Conservation (phyloP, 805 yeast species). For the Metschnikowia reukaufii region DNA sequence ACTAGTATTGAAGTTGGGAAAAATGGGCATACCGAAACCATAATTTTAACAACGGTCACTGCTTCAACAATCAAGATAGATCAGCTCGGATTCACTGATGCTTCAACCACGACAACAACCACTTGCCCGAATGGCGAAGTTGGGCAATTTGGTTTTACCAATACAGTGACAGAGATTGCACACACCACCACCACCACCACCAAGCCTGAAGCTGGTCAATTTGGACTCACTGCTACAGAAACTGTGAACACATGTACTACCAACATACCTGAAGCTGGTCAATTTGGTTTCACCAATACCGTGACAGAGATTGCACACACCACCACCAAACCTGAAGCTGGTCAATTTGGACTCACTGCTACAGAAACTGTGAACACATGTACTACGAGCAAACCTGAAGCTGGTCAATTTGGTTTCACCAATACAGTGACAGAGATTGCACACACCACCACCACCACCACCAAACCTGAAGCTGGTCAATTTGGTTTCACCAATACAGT, state of each 20-base stretch:
- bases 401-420: not conserved
- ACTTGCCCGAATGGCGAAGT: too few relatives aligned
- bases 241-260: too few relatives aligned
- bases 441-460: too few relatives aligned
- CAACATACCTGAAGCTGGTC: not conserved
- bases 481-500: not conserved
- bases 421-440: not conserved
- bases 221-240: not conserved
- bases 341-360: conserved; percentile 5
- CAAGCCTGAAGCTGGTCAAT: not conserved
- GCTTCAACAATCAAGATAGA: too few relatives aligned
- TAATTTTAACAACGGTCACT: too few relatives aligned
- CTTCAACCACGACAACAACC: too few relatives aligned
- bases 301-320: not conserved
- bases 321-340: too few relatives aligned
- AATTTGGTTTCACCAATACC: not conserved
- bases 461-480: not conserved
- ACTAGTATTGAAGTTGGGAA: too few relatives aligned
- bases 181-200: not conserved
- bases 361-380: not conserved
- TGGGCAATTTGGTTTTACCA: conserved; percentile 2
- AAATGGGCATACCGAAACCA: too few relatives aligned
- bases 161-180: not conserved
- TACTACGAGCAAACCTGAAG: not conserved
- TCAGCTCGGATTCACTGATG: too few relatives aligned